Evolutionary conservation across 306 rosid species (phyloP), one percentile per base, ranked within the genome.

Genomic region (Rosa lucieae): DNA sequence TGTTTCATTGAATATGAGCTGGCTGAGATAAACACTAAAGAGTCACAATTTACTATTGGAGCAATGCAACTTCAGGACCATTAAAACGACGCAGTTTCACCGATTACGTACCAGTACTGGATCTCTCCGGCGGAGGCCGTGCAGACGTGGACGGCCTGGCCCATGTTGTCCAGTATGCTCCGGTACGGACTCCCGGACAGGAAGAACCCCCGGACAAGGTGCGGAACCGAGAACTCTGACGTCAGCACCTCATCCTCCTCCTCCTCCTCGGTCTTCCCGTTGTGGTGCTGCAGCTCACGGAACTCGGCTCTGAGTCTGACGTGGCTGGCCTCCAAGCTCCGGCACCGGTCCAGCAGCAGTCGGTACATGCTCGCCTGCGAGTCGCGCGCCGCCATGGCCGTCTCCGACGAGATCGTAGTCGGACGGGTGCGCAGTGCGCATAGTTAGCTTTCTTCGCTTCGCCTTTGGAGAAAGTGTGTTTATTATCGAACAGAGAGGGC

Each of bases 131-230:
- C 81, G 71, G 89, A 81, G 63, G 88, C 87, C 48, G 69, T 59
- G 70, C 78, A 85, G 1, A 89, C 89, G 79, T 80, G 83, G 85
- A 92, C 88, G 44, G 93, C 91, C 73, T 82, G 93, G 3, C 93
- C 95, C 81, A 89, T 85, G n/a, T 82, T 76, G 43, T 87, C 87
- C 87, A 92, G 67, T n/a, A 86, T 78, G 58, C 75, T 84, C 18
- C 80, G 87, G 69, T 85, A 87, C 2, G 93, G 89, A 77, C 82
- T 75, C 14, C 65, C 76, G 7, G 87, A 78, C 67, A 69, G 67
- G 87, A 78, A 86, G 82, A 44, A 82, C 0, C 90, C 89, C 18
- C 85, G 77, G 35, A 83, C 26, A 3, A 35, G 56, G 62, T 83
- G 77, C 52, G 40, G 14, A 2, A 66, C 59, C 53, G 87, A 77